These are phyloP conservation scores for Letharia lupina DNA, from an alignment of 495 filamentous ascomycete species.

Conservation along the genomic window DNA sequence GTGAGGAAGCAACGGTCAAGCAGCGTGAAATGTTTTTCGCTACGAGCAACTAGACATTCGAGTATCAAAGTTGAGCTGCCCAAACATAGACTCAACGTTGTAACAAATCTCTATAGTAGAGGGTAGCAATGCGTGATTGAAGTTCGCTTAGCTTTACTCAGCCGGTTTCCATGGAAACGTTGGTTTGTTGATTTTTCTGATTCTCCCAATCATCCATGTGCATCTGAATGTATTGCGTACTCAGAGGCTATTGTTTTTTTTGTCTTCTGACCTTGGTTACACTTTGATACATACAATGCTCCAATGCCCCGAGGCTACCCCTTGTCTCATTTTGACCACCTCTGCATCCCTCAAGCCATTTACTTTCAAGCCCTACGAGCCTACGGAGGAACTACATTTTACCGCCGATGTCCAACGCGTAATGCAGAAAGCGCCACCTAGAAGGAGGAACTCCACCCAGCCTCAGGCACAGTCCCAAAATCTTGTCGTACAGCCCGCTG, in stretches of 20 bases:
- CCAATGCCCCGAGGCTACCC: constrained; percentile 10
- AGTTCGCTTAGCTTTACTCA: neutral
- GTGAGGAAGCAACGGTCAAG: neutral
- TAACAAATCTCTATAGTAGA: no score
- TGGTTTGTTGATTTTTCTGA: neutral
- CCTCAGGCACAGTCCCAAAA: no score
- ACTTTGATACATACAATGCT: constrained; percentile 1
- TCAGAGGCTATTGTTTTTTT: neutral
- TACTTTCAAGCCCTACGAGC: neutral
- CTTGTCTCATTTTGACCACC: neutral
- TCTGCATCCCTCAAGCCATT: neutral
- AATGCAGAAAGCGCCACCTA: neutral
- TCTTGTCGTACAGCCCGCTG: neutral
- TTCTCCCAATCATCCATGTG: neutral
- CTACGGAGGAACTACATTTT: constrained; percentile 5
- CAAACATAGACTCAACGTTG: neutral
- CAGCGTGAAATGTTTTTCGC: neutral
- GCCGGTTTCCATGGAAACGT: neutral
- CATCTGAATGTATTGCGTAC: neutral
- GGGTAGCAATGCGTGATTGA: no score
- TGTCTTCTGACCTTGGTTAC: neutral
- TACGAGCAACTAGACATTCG: neutral
- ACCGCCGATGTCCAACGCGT: constrained; percentile 1
- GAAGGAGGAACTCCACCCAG: neutral
- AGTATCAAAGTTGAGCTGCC: neutral